Evolutionary conservation across 148 eudicot species (phyloP), one percentile per base, ranked within the genome.

Genomic region (Suaeda aralocaspica): DNA sequence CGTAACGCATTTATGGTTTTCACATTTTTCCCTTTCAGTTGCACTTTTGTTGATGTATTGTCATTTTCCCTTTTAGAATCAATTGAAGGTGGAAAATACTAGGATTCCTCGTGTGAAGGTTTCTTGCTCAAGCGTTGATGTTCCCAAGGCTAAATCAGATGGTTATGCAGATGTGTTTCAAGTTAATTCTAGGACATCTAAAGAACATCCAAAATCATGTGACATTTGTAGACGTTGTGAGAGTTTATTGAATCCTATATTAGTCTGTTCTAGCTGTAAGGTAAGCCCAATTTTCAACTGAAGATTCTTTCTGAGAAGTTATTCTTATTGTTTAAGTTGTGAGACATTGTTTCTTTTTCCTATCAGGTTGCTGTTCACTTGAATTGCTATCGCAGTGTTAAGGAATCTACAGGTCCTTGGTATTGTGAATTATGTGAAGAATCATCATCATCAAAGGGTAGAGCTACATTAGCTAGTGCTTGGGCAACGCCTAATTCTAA

Each of bases 221-320:
- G 97, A 94, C 64, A 75, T 94, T 50, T 94, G 99, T 71, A 78
- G 84, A 60, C 96, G 99, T 7, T 56, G 81, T 1, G 99, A 94
- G 84, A 91, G 91, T 73, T 28, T 87, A 71, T 67, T 91, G 80
- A 94, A 94, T 60, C 85, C 96, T 6, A 66, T 86, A 69, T 79
- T 91, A 76, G 84, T 94, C 52, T 94, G 99, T 79, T 86, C 88
- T 1, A 77, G 84, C 73, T 94, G 99, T 91, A 94, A 91, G 99
- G 99, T 94, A 61, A 64, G 59, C 16, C 72, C n/a, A 68, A 15
- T 75, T 33, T 66, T 19, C 16, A 63, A 10, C 16, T n/a, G 18
- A 41, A 53, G 55, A 24, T 14, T 49, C 13, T 42, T 58, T 57
- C 57, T 25, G 15, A 6, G 9, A 41, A 18, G 46, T 8, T 55